Base-by-base conservation (phyloP, 805 yeast genomes). In the Ogataea sp. region DNA sequence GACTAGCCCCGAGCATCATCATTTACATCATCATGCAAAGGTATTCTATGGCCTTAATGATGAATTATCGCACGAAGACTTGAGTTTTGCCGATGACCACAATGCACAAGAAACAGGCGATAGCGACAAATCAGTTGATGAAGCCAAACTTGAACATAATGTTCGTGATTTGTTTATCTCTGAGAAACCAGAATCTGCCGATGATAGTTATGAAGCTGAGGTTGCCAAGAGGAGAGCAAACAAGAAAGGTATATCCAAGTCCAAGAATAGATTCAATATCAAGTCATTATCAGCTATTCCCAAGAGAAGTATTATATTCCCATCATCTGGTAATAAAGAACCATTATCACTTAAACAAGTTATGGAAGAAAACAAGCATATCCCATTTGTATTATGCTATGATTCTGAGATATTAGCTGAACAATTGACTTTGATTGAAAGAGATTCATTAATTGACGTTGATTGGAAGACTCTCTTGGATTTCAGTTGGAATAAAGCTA, bases 401-500 rank as follows among this genome's bases (percentile, higher is more conserved):
- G 78, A 72, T 40, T 78, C 96, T 2, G 61, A 66, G 40, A 63
- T 73, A 0, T 61, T 93, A 24, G 88, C 94, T 6, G 74, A 79
- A 46, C 97, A 90, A 46, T 69, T 90, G 59, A 90, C 97, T 0
- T 56, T 85, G 36, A 83, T 90, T 46, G 98, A 93, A 58, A 69
- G 79, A 39, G 97, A 93, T 57, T 73, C 88, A 32, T 59, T 89
- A 18, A 71, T 76, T 38, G 96, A 87, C 51, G 72, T 93, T 30
- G 97, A 90, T 57, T 90, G 97, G 97, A 80, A 78, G 50, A 96
- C 87, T 48, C 68, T 90, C 33, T 69, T 89, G 32, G 89, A 86
- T 45, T 62, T 84, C 45, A 71, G 76, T 36, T 83, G 95, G 87
- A 74, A 76, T 38, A 73, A 73, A 42, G 75, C 78, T 27, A 58